These are phyloP conservation scores for Schoenoplectus tabernaemontani DNA, from an alignment of 202 grass and related monocot genomes.

Conservation along the genomic window DNA sequence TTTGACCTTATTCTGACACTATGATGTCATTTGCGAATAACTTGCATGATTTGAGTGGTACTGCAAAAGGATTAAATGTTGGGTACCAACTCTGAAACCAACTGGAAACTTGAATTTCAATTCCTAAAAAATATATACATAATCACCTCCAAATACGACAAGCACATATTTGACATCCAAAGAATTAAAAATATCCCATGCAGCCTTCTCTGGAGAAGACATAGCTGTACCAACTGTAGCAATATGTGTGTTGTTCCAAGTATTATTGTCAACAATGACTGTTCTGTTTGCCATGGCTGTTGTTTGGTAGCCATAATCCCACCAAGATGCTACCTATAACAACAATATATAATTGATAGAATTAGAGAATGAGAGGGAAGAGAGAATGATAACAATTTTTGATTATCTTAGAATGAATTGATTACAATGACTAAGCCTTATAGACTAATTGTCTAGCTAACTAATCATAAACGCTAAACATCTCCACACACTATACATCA, in stretches of 20 bases:
- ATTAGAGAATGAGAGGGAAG: too few species aligned
- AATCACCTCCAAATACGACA: constrained; percentile 89
- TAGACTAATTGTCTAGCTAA: too few species aligned
- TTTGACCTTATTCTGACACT: not conserved
- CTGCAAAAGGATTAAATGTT: not conserved
- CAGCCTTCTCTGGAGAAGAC: constrained; percentile 97
- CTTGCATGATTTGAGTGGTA: not conserved
- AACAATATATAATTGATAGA: not conserved
- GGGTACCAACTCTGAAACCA: not conserved
- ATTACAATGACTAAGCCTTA: too few species aligned
- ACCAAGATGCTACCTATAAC: constrained; percentile 93
- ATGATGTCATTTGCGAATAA: not conserved
- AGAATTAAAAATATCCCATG: constrained; percentile 97
- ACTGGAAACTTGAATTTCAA: not conserved
- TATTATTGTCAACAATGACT: constrained; percentile 99
- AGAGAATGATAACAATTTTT: too few species aligned
- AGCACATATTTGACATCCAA: constrained; percentile 99
- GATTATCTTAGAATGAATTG: too few species aligned
- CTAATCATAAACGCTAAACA: too few species aligned
- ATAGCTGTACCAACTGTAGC: constrained; percentile 99
- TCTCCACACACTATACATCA: too few species aligned
- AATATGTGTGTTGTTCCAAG: constrained; percentile 99
- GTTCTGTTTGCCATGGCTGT: constrained; percentile 99
- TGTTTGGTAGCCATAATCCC: constrained; percentile 99
- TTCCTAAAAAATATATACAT: not conserved